phyloP scores from a whole-genome alignment of 1,284 basidiomycete genomes.

The Prillingera fragicola region DNA sequence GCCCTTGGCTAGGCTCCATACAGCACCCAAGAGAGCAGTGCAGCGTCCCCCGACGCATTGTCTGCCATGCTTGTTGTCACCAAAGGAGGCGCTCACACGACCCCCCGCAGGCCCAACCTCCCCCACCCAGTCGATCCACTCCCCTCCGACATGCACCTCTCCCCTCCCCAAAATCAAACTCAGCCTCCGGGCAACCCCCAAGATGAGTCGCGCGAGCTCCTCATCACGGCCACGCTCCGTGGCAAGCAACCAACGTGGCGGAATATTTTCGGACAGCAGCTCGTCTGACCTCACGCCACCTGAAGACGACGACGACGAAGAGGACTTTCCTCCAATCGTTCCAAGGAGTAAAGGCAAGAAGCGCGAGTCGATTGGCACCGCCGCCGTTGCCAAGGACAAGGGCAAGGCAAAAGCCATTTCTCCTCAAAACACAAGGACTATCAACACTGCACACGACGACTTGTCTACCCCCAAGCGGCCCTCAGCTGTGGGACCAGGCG shows the following conservation, averaged over 20 bases:
- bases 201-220: constrained; percentile 6
- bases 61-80: not conserved
- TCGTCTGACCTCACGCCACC: constrained; percentile 23
- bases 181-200: constrained; percentile 9
- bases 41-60: not conserved
- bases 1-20: too few relatives aligned
- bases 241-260: constrained; percentile 9
- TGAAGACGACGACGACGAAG: constrained; percentile 18
- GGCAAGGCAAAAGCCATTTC: constrained; percentile 7
- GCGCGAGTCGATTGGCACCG: constrained; percentile 9
- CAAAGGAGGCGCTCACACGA: constrained; percentile 17
- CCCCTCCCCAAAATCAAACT: constrained; percentile 20
- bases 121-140: constrained; percentile 14
- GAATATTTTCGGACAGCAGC: constrained; percentile 14
- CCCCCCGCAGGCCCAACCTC: constrained; percentile 19
- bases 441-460: too few relatives aligned
- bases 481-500: constrained; percentile 23
- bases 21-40: too few relatives aligned
- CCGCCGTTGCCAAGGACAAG: constrained; percentile 1
- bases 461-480: constrained; percentile 11
- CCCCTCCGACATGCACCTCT: constrained; percentile 9
- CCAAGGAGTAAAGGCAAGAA: constrained; percentile 9
- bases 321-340: constrained; percentile 3
- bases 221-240: constrained; percentile 5
- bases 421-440: constrained; percentile 1